phyloP scores from a whole-genome alignment of 2,329 filamentous ascomycete species.

The Hypocrella siamensis region DNA sequence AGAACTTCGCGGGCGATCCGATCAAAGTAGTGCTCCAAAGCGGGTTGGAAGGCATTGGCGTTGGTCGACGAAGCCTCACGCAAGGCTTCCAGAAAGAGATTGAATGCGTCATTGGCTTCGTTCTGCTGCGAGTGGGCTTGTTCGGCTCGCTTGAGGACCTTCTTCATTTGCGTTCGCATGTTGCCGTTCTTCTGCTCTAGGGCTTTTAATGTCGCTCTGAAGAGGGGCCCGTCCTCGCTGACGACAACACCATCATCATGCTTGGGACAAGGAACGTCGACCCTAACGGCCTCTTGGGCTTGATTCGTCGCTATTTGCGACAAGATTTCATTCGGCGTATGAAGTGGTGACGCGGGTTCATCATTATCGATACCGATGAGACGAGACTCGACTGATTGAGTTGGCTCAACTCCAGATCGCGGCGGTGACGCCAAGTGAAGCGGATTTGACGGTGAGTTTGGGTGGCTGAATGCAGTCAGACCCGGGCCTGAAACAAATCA shows the following conservation, averaged over 20 bases:
- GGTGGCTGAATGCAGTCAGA: slow-evolving; percentile 40
- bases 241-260: slow-evolving; percentile 74
- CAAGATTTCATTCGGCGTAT: slow-evolving; percentile 20
- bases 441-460: slow-evolving; percentile 53
- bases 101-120: slow-evolving; percentile 73
- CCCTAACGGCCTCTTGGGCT: slow-evolving; percentile 46
- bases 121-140: slow-evolving; percentile 65
- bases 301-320: slow-evolving; percentile 10
- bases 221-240: slow-evolving; percentile 85
- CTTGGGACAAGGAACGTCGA: slow-evolving; percentile 76
- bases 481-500: no score
- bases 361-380: slow-evolving; percentile 57
- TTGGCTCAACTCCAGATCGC: slow-evolving; percentile 68
- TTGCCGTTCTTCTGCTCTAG: slow-evolving; percentile 92
- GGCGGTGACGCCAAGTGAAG: slow-evolving; percentile 59
- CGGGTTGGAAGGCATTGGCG: slow-evolving; percentile 90
- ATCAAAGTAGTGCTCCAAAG: slow-evolving; percentile 95
- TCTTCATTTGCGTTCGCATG: slow-evolving; percentile 90
- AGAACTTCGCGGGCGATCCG: slow-evolving; percentile 89
- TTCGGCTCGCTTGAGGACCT: slow-evolving; percentile 87
- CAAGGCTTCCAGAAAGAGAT: slow-evolving; percentile 70
- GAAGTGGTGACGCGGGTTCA: slow-evolving; percentile 39
- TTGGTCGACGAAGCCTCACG: slow-evolving; percentile 82
- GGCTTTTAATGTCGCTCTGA: slow-evolving; percentile 91
- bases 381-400: slow-evolving; percentile 73